phyloP scores from a whole-genome alignment of 495 filamentous ascomycete genomes.

The Aspergillus egyptiacus region DNA sequence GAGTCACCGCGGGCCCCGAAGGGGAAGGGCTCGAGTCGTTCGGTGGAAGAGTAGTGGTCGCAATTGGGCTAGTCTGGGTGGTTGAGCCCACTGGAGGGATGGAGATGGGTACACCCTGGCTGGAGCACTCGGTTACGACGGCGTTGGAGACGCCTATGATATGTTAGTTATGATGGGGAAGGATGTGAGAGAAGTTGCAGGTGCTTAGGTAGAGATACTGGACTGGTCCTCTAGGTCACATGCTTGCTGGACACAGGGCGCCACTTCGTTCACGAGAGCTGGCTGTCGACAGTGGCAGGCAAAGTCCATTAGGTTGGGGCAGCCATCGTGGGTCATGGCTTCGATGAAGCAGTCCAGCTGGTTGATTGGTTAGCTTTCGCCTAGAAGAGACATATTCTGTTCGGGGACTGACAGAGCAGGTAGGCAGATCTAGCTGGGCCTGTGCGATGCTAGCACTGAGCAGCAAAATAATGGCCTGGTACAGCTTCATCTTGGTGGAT shows the following conservation, averaged over 20 bases:
- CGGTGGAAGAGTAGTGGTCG: background rate
- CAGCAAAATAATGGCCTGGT: slow-evolving; percentile 28
- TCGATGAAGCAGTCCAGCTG: slow-evolving; percentile 42
- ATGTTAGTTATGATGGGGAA: slow-evolving; percentile 3
- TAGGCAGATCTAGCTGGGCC: slow-evolving; percentile 38
- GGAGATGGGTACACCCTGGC: slow-evolving; percentile 35
- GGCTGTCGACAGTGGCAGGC: slow-evolving; percentile 48
- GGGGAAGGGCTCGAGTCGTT: slow-evolving; percentile 4
- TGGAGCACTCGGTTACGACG: slow-evolving; percentile 30
- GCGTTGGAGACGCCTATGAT: slow-evolving; percentile 31
- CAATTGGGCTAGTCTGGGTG: slow-evolving; percentile 9
- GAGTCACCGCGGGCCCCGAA: slow-evolving; percentile 9
- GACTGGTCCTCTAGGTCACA: slow-evolving; percentile 36
- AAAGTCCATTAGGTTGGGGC: slow-evolving; percentile 41
- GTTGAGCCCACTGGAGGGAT: slow-evolving; percentile 24
- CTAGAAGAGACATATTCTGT: background rate
- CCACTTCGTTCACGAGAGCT: slow-evolving; percentile 31
- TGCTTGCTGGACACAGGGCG: slow-evolving; percentile 41
- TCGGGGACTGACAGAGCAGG: slow-evolving; percentile 36
- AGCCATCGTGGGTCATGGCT: slow-evolving; percentile 38
- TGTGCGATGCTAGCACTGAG: slow-evolving; percentile 33
- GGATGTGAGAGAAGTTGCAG: background rate
- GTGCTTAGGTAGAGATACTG: slow-evolving; percentile 18
- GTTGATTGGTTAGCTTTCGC: background rate
- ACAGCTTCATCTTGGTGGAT: slow-evolving; percentile 36